Conservation (phyloP, 169 alveolate species). For the Plasmodium blacklocki region DNA sequence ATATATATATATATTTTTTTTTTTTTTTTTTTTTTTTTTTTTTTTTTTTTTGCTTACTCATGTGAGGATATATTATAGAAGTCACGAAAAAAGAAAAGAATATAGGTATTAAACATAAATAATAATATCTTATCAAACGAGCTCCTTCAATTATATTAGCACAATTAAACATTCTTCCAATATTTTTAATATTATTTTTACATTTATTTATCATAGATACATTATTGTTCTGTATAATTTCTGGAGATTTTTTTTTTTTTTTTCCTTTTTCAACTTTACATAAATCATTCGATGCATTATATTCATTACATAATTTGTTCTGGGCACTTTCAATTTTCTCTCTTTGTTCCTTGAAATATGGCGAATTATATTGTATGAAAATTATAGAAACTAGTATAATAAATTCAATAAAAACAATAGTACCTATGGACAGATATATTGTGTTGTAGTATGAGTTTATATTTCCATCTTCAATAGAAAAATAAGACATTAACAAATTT, state of each 20-base stretch:
- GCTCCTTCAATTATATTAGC: conserved; percentile 41
- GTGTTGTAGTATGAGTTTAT: conserved; percentile 31
- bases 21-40: background rate
- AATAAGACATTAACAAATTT: conserved; percentile 33
- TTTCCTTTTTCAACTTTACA: conserved; percentile 40
- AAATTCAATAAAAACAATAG: conserved; percentile 7
- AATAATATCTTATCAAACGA: conserved; percentile 28
- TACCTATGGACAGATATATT: conserved; percentile 14
- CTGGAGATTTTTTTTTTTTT: background rate
- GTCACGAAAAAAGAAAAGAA: conserved; percentile 33
- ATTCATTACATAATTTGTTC: background rate
- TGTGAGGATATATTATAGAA: conserved; percentile 37
- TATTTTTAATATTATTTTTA: background rate
- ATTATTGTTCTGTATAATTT: background rate
- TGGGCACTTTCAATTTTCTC: conserved; percentile 18
- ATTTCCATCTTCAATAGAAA: conserved; percentile 56
- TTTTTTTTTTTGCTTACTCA: conserved; percentile 21
- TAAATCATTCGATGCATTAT: background rate
- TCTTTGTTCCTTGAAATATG: conserved; percentile 14
- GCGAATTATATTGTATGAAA: conserved; percentile 29
- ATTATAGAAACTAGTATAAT: conserved; percentile 1
- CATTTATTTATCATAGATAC: background rate
- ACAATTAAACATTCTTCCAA: conserved; percentile 34
- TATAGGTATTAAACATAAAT: conserved; percentile 55
- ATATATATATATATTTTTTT: background rate